Conservation (phyloP, 352 stramenopile species). For the Hyaloperonospora brassicae region DNA sequence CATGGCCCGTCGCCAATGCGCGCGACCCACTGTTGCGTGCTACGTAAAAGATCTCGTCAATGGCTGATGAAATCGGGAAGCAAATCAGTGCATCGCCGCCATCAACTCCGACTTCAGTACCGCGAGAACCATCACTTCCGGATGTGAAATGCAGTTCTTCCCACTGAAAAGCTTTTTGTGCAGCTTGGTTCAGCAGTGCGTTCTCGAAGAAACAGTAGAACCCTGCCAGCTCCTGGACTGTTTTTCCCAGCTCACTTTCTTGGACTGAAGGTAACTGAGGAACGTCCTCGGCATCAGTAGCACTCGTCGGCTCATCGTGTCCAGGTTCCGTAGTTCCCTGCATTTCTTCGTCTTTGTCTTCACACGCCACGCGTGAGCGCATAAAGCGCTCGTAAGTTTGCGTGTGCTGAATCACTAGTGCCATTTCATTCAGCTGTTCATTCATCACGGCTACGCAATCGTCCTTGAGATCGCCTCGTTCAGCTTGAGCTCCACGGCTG, state of each 20-base stretch:
- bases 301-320: neutral
- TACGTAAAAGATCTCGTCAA: slow-evolving; percentile 87
- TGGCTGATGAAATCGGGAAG: slow-evolving; percentile 72
- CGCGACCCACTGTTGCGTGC: slow-evolving; percentile 69
- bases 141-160: slow-evolving; percentile 72
- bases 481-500: slow-evolving; percentile 8
- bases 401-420: slow-evolving; percentile 80
- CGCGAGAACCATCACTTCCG: slow-evolving; percentile 5
- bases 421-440: slow-evolving; percentile 82
- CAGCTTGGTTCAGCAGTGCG: slow-evolving; percentile 61
- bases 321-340: slow-evolving; percentile 4
- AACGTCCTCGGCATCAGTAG: slow-evolving; percentile 3
- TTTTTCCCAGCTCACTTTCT: slow-evolving; percentile 72
- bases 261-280: slow-evolving; percentile 46
- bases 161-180: slow-evolving; percentile 77
- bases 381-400: slow-evolving; percentile 87
- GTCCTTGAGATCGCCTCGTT: slow-evolving; percentile 23
- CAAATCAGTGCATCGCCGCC: slow-evolving; percentile 32
- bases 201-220: slow-evolving; percentile 87
- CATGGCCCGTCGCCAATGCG: slow-evolving; percentile 74
- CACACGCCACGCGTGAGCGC: slow-evolving; percentile 44
- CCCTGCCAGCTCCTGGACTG: slow-evolving; percentile 72
- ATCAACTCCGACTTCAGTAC: slow-evolving; percentile 3
- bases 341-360: slow-evolving; percentile 6
- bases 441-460: slow-evolving; percentile 68